Evolutionary conservation across 2,329 filamentous ascomycete genomes (phyloP).

Genomic region (Aspergillus terreus): DNA sequence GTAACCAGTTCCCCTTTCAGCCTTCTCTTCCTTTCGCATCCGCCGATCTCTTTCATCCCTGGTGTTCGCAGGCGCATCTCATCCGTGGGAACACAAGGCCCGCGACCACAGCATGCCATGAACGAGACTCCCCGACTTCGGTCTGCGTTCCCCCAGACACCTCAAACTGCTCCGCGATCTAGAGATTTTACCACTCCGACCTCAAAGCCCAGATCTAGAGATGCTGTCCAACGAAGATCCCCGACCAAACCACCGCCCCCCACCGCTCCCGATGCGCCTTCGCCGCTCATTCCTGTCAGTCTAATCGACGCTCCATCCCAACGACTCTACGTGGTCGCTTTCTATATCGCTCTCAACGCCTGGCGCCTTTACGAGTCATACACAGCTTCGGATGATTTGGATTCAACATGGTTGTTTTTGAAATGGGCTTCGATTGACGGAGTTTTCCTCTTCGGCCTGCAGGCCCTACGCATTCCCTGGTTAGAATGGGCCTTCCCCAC

Average conservation of each 20-base stretch:
- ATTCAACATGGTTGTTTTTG: conserved; percentile 84
- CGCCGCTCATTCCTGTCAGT: conserved; percentile 73
- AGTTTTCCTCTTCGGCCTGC: conserved; percentile 79
- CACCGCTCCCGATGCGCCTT: conserved; percentile 19
- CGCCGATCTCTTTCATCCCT: background rate
- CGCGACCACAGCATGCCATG: conserved; percentile 62
- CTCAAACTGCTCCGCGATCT: conserved; percentile 47
- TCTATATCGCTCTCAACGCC: conserved; percentile 71
- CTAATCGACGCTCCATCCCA: conserved; percentile 88
- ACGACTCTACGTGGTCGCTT: conserved; percentile 76
- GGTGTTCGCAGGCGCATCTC: background rate
- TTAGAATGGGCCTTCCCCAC: conserved; percentile 80
- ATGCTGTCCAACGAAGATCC: conserved; percentile 20
- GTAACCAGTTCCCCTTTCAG: background rate
- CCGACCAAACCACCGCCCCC: conserved; percentile 19
- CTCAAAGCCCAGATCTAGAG: conserved; percentile 21
- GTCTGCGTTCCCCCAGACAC: conserved; percentile 77
- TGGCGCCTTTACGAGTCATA: conserved; percentile 89
- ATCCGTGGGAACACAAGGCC: conserved; percentile 8
- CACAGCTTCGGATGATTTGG: conserved; percentile 72
- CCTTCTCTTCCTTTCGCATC: background rate
- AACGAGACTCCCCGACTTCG: conserved; percentile 76
- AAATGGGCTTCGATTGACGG: conserved; percentile 93
- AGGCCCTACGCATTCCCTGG: conserved; percentile 90
- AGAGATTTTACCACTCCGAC: conserved; percentile 29